Percentiles rank a stretch among this genome's conserved stretches.
Conservation (phyloP, 23 red algal species). For the Gracilaria domingensis region DNA sequence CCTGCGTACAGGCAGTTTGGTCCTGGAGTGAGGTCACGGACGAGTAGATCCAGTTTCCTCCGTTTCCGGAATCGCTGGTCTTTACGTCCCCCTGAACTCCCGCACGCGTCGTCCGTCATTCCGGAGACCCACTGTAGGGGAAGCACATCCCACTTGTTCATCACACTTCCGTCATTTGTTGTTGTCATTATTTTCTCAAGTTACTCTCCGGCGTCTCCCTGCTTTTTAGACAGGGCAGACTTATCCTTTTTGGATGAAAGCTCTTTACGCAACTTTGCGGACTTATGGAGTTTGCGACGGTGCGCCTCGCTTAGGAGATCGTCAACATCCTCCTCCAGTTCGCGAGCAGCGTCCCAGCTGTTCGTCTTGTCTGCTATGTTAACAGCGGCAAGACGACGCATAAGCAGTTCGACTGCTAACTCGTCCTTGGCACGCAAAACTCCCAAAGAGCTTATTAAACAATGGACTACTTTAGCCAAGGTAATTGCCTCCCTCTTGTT, state of each 20-base stretch:
- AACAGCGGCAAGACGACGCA: background rate
- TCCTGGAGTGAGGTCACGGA: background rate
- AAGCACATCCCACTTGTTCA: constrained; percentile 11
- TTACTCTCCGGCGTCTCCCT: background rate
- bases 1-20: background rate
- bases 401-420: background rate
- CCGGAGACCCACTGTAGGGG: background rate
- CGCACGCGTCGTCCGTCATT: background rate
- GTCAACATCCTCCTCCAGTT: constrained; percentile 11
- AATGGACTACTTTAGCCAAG: background rate
- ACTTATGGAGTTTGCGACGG: background rate
- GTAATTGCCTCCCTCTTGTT: background rate
- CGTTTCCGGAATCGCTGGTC: background rate
- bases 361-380: background rate
- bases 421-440: constrained; percentile 3
- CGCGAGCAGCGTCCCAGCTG: background rate
- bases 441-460: background rate
- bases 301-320: background rate
- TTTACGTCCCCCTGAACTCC: background rate
- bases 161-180: background rate
- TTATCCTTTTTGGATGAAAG: background rate
- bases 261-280: background rate
- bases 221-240: constrained; percentile 17
- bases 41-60: background rate
- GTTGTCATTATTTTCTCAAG: constrained; percentile 21